Base-by-base conservation (phyloP, 225 moss, liverwort and hornwort species). In the Sphagnum tenellum region DNA sequence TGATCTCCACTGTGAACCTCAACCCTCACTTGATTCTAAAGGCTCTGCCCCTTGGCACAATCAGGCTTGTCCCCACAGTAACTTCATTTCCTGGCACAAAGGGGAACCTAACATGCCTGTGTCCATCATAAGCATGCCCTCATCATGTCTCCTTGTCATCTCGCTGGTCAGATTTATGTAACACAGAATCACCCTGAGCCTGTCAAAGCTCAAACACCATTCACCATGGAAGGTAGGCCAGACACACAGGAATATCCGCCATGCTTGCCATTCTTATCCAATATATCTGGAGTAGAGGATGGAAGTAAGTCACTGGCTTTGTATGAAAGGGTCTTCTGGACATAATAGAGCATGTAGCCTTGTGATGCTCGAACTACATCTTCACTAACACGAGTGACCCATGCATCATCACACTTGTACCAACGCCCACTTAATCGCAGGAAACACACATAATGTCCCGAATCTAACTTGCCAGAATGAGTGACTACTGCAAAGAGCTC, bases 401-500 rank as follows among this genome's bases (percentile, higher is more conserved):
- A 94, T 47, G 94, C 94, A 71, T 94, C 94, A 55, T 94, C 94
- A 56, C 94, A 94, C 70, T 94, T 94, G 84, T 94, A 94, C 94
- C 94, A 94, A 67, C 79, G 82, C 64, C 86, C 84, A 46, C 86
- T 76, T 14, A 94, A 64, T 51, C 88, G 82, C 67, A 94, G 78
- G 77, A 88, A 90, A 48, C 88, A 87, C 46, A 94, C 94, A 57
- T 94, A 94, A 74, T 94, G 94, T n/a, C 94, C 94, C 44, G 94
- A 94, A 62, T 94, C 94, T 55, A 94, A 73, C 69, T 94, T 94
- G 50, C 94, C 94, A 44, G 94, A 94, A 72, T 94, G 90, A n/a
- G 94, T 94, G 29, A 94, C 94, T 3, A 94, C 94, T 53, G 94
- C 94, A 75, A 94, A 94, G 14, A 94, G 86, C 74, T 94, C 94